Percentiles rank a stretch among this genome's conserved stretches.
These are phyloP conservation scores for Vaccinium macrocarpon DNA, from an alignment of 148 eudicot species.

Conservation along the genomic window DNA sequence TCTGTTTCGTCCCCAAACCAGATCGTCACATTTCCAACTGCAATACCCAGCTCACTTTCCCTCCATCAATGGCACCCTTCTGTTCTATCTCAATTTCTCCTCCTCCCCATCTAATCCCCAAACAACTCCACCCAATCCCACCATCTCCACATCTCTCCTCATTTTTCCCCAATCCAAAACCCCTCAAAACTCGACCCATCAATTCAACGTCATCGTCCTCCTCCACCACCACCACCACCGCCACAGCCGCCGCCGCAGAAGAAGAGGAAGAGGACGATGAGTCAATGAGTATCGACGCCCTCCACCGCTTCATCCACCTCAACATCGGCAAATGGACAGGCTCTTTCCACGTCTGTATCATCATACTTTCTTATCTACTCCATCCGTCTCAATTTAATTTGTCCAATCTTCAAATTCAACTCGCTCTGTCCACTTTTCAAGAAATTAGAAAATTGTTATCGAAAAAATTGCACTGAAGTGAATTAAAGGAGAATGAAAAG, in stretches of 20 bases:
- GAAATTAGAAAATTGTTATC: no score
- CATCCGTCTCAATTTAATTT: no score
- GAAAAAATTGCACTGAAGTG: no score
- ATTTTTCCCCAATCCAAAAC: neutral
- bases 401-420: no score
- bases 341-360: slow-evolving; percentile 59
- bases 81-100: slow-evolving; percentile 30
- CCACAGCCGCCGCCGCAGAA: neutral
- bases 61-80: slow-evolving; percentile 36
- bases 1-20: neutral
- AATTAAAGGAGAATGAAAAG: no score
- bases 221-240: neutral
- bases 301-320: slow-evolving; percentile 59
- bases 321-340: slow-evolving; percentile 78
- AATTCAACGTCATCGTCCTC: slow-evolving; percentile 17
- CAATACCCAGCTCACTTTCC: neutral
- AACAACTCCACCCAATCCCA: slow-evolving; percentile 14
- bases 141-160: neutral
- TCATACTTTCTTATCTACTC: neutral
- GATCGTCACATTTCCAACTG: neutral
- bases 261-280: slow-evolving; percentile 28
- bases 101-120: slow-evolving; percentile 18
- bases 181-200: slow-evolving; percentile 15
- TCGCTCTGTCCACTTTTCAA: no score
- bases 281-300: slow-evolving; percentile 58